These are phyloP conservation scores for Lipomyces starkeyi DNA, from an alignment of 805 yeast species.

Conservation along the genomic window DNA sequence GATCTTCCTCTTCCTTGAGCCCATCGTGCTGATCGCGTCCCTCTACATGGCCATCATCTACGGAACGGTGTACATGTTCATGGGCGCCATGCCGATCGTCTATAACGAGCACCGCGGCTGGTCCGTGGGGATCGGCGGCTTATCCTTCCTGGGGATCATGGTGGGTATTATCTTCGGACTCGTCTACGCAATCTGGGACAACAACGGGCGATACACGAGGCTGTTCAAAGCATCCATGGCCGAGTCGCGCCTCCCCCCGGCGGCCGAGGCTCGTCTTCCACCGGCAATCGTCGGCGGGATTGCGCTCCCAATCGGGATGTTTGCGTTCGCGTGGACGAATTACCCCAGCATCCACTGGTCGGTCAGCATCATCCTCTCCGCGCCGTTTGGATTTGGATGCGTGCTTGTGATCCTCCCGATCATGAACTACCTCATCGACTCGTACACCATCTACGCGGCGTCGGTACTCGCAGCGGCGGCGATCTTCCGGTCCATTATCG, in stretches of 20 bases:
- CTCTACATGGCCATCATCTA: conserved; percentile 66
- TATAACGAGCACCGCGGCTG: conserved; percentile 65
- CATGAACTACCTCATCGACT: conserved; percentile 51
- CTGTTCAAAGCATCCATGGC: conserved; percentile 9
- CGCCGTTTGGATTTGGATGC: conserved; percentile 48
- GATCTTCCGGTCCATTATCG: conserved; percentile 70
- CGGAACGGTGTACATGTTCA: conserved; percentile 67
- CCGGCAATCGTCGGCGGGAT: conserved; percentile 57
- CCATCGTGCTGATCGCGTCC: conserved; percentile 67
- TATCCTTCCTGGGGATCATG: conserved; percentile 60
- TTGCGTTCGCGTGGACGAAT: conserved; percentile 83
- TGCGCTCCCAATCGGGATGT: conserved; percentile 60
- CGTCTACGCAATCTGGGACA: conserved; percentile 54
- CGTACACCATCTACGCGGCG: conserved; percentile 61
- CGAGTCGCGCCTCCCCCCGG: too few relatives aligned
- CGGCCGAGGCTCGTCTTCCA: conserved; percentile 67
- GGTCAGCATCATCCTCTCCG: conserved; percentile 59
- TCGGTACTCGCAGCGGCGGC: conserved; percentile 78
- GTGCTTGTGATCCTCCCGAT: conserved; percentile 50
- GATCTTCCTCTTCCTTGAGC: conserved; percentile 58
- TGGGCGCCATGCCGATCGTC: conserved; percentile 63
- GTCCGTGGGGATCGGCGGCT: conserved; percentile 63
- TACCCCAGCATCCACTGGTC: conserved; percentile 65
- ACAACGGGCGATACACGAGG: conserved; percentile 48
- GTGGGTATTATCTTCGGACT: conserved; percentile 62